These are phyloP conservation scores for Magnusiomyces suaveolens DNA, from an alignment of 1,139 yeast genomes.

Conservation along the genomic window DNA sequence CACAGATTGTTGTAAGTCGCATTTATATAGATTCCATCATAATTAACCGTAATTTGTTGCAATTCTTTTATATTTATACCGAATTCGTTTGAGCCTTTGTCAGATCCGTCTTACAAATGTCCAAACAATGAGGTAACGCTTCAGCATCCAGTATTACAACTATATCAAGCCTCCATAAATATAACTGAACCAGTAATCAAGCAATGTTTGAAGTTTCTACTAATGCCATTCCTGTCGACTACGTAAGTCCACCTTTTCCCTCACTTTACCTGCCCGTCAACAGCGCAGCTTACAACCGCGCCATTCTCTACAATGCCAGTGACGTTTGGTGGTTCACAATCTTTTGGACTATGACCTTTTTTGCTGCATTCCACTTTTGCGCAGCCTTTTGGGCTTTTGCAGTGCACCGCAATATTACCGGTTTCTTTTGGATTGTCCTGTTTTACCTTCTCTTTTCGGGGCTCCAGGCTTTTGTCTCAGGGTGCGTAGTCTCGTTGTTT, in stretches of 20 bases:
- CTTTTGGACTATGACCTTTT: constrained; percentile 68
- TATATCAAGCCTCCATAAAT: too few relatives aligned
- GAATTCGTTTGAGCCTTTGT: too few relatives aligned
- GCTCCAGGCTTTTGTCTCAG: constrained; percentile 56
- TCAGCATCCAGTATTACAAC: too few relatives aligned
- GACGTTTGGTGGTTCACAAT: constrained; percentile 86
- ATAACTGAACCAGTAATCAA: too few relatives aligned
- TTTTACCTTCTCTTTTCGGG: constrained; percentile 40
- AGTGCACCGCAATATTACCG: constrained; percentile 38
- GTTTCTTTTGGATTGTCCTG: constrained; percentile 37
- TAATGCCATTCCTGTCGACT: constrained; percentile 61
- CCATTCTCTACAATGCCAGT: constrained; percentile 54
- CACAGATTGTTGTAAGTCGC: too few relatives aligned
- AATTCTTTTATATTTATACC: too few relatives aligned
- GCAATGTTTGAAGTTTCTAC: constrained; percentile 7
- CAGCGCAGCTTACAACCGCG: constrained; percentile 36
- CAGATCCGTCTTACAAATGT: too few relatives aligned
- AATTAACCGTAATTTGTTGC: too few relatives aligned
- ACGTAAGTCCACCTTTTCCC: constrained; percentile 70
- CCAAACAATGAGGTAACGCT: too few relatives aligned
- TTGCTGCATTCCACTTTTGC: constrained; percentile 46
- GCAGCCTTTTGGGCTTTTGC: constrained; percentile 59
- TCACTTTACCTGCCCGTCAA: constrained; percentile 64
- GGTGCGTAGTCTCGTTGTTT: constrained; percentile 66
- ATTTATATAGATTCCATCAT: too few relatives aligned